Conservation (phyloP, 148 eudicot genomes). For the Vaccinium vitisidaea region DNA sequence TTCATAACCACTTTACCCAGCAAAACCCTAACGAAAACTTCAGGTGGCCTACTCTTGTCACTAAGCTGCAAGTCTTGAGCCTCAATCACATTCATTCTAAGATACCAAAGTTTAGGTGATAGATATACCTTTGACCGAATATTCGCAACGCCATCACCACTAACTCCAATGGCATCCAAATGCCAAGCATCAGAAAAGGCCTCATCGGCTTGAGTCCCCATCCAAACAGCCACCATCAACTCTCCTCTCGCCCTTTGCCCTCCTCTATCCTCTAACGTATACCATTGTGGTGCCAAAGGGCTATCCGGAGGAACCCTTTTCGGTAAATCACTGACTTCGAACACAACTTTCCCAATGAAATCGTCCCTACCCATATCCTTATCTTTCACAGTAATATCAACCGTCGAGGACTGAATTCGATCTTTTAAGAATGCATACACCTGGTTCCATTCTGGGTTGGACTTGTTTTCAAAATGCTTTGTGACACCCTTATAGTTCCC, state of each 20-base stretch:
- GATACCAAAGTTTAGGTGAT: constrained; percentile 45
- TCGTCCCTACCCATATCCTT: constrained; percentile 40
- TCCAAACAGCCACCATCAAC: constrained; percentile 42
- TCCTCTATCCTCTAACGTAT: constrained; percentile 31
- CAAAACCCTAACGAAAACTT: constrained; percentile 32
- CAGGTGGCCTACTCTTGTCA: constrained; percentile 28
- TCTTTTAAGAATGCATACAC: constrained; percentile 43
- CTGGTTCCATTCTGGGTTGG: constrained; percentile 43
- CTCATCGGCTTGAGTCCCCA: constrained; percentile 48
- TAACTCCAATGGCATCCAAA: constrained; percentile 33
- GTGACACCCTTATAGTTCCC: constrained; percentile 43
- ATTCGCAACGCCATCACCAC: constrained; percentile 38
- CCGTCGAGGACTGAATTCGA: constrained; percentile 29
- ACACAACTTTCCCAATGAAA: constrained; percentile 28
- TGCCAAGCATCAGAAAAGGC: constrained; percentile 45
- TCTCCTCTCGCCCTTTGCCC: constrained; percentile 30
- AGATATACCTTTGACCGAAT: constrained; percentile 41
- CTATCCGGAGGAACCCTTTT: constrained; percentile 44
- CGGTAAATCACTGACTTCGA: constrained; percentile 36
- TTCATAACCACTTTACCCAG: constrained; percentile 29
- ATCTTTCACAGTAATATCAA: constrained; percentile 35
- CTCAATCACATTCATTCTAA: constrained; percentile 42
- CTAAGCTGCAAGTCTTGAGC: constrained; percentile 37
- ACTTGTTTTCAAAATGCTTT: constrained; percentile 26
- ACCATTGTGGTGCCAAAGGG: constrained; percentile 46